phyloP scores from a whole-genome alignment of 2,329 filamentous ascomycete species.

The Colletotrichum abscissum region DNA sequence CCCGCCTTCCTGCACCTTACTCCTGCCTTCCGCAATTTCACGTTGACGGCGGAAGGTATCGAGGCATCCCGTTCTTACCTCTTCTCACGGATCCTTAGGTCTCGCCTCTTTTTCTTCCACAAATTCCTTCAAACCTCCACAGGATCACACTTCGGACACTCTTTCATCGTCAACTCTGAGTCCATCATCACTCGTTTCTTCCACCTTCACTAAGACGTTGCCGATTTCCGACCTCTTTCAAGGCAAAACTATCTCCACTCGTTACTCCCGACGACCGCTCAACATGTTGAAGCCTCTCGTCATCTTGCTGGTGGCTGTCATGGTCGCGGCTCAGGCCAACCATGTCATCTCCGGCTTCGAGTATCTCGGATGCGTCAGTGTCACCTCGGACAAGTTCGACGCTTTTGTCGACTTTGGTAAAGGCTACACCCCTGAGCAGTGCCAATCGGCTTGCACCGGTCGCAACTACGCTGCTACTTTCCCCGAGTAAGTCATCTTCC shows the following conservation, averaged over 20 bases:
- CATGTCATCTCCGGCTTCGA: slow-evolving; percentile 26
- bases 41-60: too few species aligned
- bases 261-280: not conserved
- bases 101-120: not conserved
- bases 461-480: slow-evolving; percentile 29
- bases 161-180: not conserved
- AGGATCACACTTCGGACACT: not conserved
- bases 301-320: slow-evolving; percentile 14
- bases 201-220: not conserved
- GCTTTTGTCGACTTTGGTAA: slow-evolving; percentile 19
- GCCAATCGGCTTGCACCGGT: slow-evolving; percentile 29
- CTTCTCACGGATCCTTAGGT: not conserved
- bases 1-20: not conserved
- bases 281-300: not conserved
- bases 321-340: slow-evolving; percentile 13
- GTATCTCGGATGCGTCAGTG: slow-evolving; percentile 32
- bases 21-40: too few species aligned
- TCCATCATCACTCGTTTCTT: not conserved
- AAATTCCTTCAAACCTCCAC: not conserved
- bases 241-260: not conserved
- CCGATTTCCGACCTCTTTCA: not conserved
- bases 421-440: slow-evolving; percentile 29
- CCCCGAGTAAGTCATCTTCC: slow-evolving; percentile 3
- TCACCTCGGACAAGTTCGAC: slow-evolving; percentile 15
- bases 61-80: not conserved